Base-by-base conservation (phyloP, 495 filamentous ascomycete genomes). In the Penicillium cinerascens region DNA sequence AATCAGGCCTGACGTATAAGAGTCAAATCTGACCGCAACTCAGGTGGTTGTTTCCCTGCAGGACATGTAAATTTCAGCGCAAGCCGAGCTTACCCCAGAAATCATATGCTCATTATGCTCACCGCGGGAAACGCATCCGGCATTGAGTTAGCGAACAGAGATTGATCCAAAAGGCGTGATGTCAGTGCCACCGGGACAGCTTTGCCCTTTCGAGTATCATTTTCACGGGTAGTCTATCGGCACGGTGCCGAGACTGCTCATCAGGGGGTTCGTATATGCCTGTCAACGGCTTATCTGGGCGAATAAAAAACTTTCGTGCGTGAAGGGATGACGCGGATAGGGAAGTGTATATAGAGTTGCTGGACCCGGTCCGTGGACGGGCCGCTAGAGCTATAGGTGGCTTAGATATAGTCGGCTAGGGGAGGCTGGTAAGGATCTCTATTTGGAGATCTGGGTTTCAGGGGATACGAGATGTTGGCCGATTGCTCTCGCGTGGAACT, bases 201-300 rank as follows among this genome's bases (percentile, higher is more conserved):
- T 13, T 49, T 58, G 9, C 55, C 55, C 3, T 27, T 58, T 58
- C 53, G 23, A 54, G 55, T 58, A 55, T 39, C 17, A 6, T 22
- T 36, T 39, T 38, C 40, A 18, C 44, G 10, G 17, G 3, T 6
- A 46, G 29, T 1, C 27, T n/a, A 27, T 16, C 26, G 44, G 27
- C 8, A 29, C 13, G 5, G 16, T 18, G 38, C 18, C 6, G 9
- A 16, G 33, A 10, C 44, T 2, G 27, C 33, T 47, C n/a, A 23
- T 47, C 21, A 36, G 17, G 9, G 3, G 17, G 4, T 22, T 4
- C 8, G 8, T 4, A 3, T 4, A 18, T 18, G n/a, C 9, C 16
- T 6, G 8, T 37, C 11, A 4, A 33, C 10, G 29, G 29, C 2
- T 29, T 29, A 13, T 33, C 9, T 33, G 29, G 29, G 29, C 29